phyloP scores from a whole-genome alignment of 2,329 filamentous ascomycete genomes.

The Colletotrichum euphorbiae region DNA sequence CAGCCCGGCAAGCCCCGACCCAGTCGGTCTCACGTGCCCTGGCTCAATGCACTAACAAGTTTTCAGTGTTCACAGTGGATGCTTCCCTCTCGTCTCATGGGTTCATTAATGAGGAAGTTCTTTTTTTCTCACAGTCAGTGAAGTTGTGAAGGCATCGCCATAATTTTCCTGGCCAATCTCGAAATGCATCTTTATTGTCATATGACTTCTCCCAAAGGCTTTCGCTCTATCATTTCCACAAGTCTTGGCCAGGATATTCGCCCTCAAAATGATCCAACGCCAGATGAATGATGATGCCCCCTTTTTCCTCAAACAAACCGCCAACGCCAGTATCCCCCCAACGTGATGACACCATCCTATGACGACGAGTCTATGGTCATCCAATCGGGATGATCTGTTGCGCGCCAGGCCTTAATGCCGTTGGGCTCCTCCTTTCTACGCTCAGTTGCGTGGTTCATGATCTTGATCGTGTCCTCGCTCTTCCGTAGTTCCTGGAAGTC shows the following conservation, averaged over 20 bases:
- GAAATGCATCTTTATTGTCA: too few relatives aligned
- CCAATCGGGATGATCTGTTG: slow-evolving; percentile 71
- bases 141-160: too few relatives aligned
- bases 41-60: background rate
- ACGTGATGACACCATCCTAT: background rate
- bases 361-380: slow-evolving; percentile 25
- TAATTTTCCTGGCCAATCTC: too few relatives aligned
- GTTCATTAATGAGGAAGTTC: too few relatives aligned
- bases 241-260: background rate
- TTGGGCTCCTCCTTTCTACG: slow-evolving; percentile 66
- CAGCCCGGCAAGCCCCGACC: background rate
- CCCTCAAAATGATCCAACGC: background rate
- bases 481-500: slow-evolving; percentile 62
- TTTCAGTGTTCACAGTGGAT: too few relatives aligned
- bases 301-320: background rate
- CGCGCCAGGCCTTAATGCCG: slow-evolving; percentile 69
- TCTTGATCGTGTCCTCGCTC: slow-evolving; percentile 59
- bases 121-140: too few relatives aligned
- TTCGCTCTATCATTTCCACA: background rate
- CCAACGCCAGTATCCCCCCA: slow-evolving; percentile 8
- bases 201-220: too few relatives aligned
- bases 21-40: slow-evolving; percentile 29
- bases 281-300: background rate
- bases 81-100: too few relatives aligned
- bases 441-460: slow-evolving; percentile 64